Evolutionary conservation across 2,329 filamentous ascomycete species (phyloP).

Genomic region (Trichoderma asperellum): DNA sequence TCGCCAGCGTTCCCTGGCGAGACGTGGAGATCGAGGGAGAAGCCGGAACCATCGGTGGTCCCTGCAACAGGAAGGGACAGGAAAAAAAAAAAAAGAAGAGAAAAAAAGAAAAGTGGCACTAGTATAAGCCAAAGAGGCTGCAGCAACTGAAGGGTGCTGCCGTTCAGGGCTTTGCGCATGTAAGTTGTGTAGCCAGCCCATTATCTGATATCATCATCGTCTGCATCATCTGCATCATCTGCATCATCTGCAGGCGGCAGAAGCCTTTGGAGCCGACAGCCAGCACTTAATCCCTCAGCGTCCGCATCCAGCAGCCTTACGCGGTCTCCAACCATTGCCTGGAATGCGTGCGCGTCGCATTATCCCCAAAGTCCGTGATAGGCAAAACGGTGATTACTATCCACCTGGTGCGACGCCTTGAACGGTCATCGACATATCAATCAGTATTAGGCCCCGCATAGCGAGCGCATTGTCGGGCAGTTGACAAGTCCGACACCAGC

Average conservation of each 20-base stretch:
- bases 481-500: slow-evolving; percentile 18
- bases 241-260: neutral
- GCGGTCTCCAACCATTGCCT: neutral
- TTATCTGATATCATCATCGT: slow-evolving; percentile 1
- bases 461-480: slow-evolving; percentile 17
- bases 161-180: neutral
- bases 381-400: slow-evolving; percentile 5
- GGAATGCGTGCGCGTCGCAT: slow-evolving; percentile 10
- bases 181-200: neutral
- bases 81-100: neutral
- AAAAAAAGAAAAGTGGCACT: neutral
- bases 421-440: slow-evolving; percentile 13
- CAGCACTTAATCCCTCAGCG: slow-evolving; percentile 11
- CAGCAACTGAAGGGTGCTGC: neutral
- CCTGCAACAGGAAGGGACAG: neutral
- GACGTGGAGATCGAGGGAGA: slow-evolving; percentile 35
- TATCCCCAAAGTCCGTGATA: slow-evolving; percentile 1
- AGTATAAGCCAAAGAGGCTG: slow-evolving; percentile 16
- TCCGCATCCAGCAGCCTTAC: neutral
- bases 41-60: slow-evolving; percentile 37
- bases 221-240: neutral
- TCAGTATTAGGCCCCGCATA: slow-evolving; percentile 13
- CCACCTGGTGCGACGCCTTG: slow-evolving; percentile 14
- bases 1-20: slow-evolving; percentile 34
- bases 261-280: neutral